Base-by-base conservation (phyloP, 768 basidiomycete species). In the Boletus tylopilopsis region DNA sequence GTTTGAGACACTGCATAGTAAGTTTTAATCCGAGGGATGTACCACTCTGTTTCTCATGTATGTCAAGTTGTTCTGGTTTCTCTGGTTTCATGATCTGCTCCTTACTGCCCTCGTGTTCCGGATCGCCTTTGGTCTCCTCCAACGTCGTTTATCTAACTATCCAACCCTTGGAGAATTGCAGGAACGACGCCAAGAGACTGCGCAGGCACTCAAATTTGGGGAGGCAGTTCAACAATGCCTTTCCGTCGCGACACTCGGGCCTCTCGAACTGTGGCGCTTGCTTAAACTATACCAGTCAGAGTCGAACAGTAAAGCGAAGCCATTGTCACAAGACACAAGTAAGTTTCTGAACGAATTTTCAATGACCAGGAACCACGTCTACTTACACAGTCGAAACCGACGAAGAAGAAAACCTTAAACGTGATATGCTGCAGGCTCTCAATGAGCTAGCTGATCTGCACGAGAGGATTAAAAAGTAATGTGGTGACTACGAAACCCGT, bases 381-480 rank as follows among this genome's bases (percentile, higher is more conserved):
- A 13, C 41, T 54, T 11, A 6, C 21, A 16, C 41, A 23, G 51
- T 47, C 22, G 50, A 54, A 39, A 39, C 41, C 15, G 54, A 59
- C 15, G 59, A 64, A 24, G 71, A 73, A 32, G 67, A 68, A 42
- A 76, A 74, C 51, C 22, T 78, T 6, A 78, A 78, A 60, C 70
- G 73, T 10, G 58, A 69, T 23, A 52, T 68, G 3, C 58, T 85
- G 16, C 62, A 71, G 30, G 29, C 62, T 10, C 29, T 85, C 42
- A 70, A 74, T 37, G 74, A 77, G 34, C 58, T 82, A 29, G 77
- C 79, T 9, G 84, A 87, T 59, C 48, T 84, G 10, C 80, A 84
- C 49, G 85, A 87, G 61, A 71, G 84, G 27, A 53, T 84, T 23
- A 78, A 76, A 65, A 87, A 85, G 85, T 85, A 56, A 24, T 74